Evolutionary conservation across 2,329 filamentous ascomycete species (phyloP), one percentile per base, ranked within the genome.

Genomic region (Rutstroemia sp.): DNA sequence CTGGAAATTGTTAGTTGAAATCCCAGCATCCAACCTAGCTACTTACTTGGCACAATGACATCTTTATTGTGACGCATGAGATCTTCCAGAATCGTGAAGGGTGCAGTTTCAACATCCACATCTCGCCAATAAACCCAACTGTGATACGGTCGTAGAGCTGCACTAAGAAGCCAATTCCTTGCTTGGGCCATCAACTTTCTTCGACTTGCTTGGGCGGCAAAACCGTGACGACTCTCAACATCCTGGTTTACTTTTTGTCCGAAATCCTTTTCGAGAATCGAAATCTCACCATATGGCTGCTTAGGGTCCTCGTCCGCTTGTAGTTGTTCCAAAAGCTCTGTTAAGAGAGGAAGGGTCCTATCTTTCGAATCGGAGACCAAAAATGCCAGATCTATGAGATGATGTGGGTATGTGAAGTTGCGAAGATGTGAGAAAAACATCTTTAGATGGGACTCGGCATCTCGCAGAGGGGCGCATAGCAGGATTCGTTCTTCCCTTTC

Each of bases 121-220:
- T 99, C 94, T 72, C 94, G 85, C 94, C 94, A 99, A 70, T 99
- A 99, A 9, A 99, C 94, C 94, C 94, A 99, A 62, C 92, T 96
- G 70, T 99, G 94, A 52, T 94, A 95, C 1, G 94, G 94, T 45
- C 94, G 84, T 54, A 99, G 76, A 21, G 94, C 92, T 42, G 94
- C 92, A 67, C 91, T 96, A 56, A 99, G 75, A 52, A 99, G 78
- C 94, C 94, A 99, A 73, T 99, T 99, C 60, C 94, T 83, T 51
- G 94, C 94, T 74, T 96, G 91, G 0, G 94, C 94, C 94, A 99
- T 99, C 67, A 95, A 80, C 76, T 99, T 99, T 72, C 94, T 84
- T 66, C 94, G 82, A 63, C 87, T 88, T 23, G 94, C 94, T 73
- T 99, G 94, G 1, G 94, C 94, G 30, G 92, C 94, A 69, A 99